These are phyloP conservation scores for Rosa multiflora DNA, from an alignment of 306 rosid species.

Conservation along the genomic window DNA sequence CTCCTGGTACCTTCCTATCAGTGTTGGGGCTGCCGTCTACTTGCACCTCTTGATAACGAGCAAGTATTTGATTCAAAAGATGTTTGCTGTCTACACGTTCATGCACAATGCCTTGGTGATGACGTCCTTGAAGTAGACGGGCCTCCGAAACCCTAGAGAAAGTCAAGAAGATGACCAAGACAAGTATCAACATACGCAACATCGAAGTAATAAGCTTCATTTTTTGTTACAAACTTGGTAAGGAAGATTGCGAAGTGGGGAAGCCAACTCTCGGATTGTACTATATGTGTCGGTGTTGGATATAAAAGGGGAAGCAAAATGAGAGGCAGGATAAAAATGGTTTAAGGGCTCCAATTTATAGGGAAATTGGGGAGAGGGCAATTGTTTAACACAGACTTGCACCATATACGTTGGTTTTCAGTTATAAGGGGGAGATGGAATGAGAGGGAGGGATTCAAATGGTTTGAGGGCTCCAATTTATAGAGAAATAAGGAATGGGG, in stretches of 20 bases:
- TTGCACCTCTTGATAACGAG: not conserved
- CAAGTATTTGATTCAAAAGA: conserved; percentile 35
- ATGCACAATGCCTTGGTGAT: conserved; percentile 20
- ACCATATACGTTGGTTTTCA: too few species aligned
- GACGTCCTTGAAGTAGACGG: conserved; percentile 28
- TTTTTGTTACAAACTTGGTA: not conserved
- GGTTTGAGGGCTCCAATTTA: conserved; percentile 21
- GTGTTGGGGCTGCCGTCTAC: not conserved
- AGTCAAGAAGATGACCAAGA: conserved; percentile 24
- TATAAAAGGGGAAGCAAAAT: not conserved
- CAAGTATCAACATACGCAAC: not conserved
- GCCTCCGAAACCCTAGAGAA: conserved; percentile 34
- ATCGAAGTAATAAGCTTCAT: conserved; percentile 30
- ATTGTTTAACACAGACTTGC: not conserved
- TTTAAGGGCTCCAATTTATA: conserved; percentile 18
- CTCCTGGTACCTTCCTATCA: conserved; percentile 23
- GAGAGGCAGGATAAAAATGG: not conserved
- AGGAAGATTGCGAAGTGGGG: not conserved
- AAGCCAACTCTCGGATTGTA: not conserved
- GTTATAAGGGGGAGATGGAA: not conserved
- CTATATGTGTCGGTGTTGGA: not conserved
- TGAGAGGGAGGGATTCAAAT: conserved; percentile 8
- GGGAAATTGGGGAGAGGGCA: not conserved
- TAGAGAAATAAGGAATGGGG: not conserved
- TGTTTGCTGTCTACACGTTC: conserved; percentile 21